Conservation (phyloP, 2,329 filamentous ascomycete genomes). For the Periconia digitata region DNA sequence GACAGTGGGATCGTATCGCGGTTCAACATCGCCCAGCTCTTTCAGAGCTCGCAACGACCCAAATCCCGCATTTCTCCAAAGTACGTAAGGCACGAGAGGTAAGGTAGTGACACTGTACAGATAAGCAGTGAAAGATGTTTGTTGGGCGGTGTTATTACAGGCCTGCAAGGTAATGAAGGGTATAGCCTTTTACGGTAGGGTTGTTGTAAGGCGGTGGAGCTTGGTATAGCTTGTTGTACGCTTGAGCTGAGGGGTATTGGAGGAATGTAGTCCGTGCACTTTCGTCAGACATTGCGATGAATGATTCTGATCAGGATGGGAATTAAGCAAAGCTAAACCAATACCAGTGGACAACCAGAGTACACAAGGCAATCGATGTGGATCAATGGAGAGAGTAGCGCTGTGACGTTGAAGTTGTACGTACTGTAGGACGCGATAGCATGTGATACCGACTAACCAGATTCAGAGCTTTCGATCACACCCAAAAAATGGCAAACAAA, state of each 20-base stretch:
- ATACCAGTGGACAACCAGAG: no score
- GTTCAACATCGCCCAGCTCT: constrained; percentile 56
- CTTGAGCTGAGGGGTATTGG: constrained; percentile 39
- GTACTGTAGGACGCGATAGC: background rate
- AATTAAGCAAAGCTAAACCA: no score
- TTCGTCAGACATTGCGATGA: constrained; percentile 25
- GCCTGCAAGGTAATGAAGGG: constrained; percentile 63
- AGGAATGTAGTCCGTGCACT: constrained; percentile 25
- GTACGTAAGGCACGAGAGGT: constrained; percentile 61
- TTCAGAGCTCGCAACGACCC: constrained; percentile 57
- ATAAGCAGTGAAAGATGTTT: constrained; percentile 9
- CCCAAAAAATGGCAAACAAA: background rate
- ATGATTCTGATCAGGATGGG: background rate
- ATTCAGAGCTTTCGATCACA: background rate
- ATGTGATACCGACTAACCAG: background rate
- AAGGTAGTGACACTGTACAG: constrained; percentile 60
- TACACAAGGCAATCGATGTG: background rate
- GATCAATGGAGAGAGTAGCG: background rate
- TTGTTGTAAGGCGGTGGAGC: constrained; percentile 54
- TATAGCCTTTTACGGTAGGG: constrained; percentile 67
- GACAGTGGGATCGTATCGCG: constrained; percentile 61
- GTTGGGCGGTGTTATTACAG: constrained; percentile 51
- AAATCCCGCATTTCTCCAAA: constrained; percentile 75
- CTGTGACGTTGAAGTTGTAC: no score
- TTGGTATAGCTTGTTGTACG: constrained; percentile 36